Base-by-base conservation (phyloP, 176 grass and related monocot genomes). In the Cocos nucifera region DNA sequence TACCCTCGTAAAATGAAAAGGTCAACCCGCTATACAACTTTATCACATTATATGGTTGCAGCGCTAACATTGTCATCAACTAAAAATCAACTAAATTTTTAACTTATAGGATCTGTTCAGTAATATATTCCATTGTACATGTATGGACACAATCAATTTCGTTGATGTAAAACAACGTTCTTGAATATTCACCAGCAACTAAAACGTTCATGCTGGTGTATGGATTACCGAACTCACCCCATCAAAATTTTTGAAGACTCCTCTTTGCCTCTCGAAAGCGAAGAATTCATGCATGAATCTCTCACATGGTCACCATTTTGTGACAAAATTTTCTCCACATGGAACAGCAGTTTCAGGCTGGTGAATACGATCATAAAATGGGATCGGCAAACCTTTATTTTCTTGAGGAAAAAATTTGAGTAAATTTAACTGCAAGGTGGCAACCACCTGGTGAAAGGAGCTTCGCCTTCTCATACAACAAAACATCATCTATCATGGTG, bases 121-220 rank as follows among this genome's bases (percentile, higher is more conserved):
- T 78, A 23, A 84, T 80, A 84, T 79, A 84, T 81, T 63, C 62
- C 73, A 78, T 67, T 67, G 70, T 75, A 74, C 80, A 89, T 75
- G 80, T 84, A 89, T 77, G 61, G 73, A 79, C 75, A 70, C 69
- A 73, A 44, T 74, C 69, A 73, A 44, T 74, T 74, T 78, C 65
- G 69, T 59, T 71, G 65, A 71, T 78, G 65, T 67, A 35, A 89
- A 62, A 59, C 62, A 44, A 35, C 70, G 53, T 71, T 80, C 62
- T 50, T 61, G 49, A 70, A 80, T 50, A 51, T 19, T 78, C 69
- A 29, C 8, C 69, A 77, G 73, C 57, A 22, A 28, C 12, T 49
- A 64, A 74, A 61, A 44, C 35, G 73, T 69, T 27, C 70, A 66
- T 69, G 69, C 77, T 73, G 84, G 83, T 89, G 62, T 68, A 54